These are phyloP conservation scores for Apium graveolens DNA, from an alignment of 129 eudicot genomes.

Conservation along the genomic window DNA sequence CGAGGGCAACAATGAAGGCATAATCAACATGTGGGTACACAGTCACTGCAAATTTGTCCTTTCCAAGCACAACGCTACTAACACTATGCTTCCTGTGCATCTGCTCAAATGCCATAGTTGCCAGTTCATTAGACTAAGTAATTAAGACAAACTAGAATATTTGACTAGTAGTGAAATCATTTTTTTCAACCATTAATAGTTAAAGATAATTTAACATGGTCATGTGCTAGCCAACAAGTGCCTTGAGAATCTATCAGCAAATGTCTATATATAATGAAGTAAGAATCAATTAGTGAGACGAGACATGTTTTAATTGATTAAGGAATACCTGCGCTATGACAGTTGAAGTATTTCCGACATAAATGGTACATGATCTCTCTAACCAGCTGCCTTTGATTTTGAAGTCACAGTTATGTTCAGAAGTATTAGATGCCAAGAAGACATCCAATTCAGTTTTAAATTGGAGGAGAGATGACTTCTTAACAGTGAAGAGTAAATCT, in stretches of 20 bases:
- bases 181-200: too few species aligned
- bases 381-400: conserved; percentile 11
- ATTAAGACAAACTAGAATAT: not conserved
- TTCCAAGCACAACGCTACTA: conserved; percentile 34
- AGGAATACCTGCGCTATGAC: not conserved
- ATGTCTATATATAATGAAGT: not conserved
- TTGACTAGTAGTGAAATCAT: not conserved
- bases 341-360: conserved; percentile 2
- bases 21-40: conserved; percentile 41
- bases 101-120: not conserved
- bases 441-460: conserved; percentile 6
- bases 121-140: not conserved
- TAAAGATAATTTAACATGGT: not conserved
- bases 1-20: conserved; percentile 40
- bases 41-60: conserved; percentile 33
- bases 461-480: not conserved
- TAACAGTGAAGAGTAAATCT: conserved; percentile 3
- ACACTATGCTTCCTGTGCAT: conserved; percentile 35
- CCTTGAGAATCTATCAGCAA: not conserved
- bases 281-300: not conserved
- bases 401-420: not conserved
- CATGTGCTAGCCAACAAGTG: not conserved
- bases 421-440: not conserved
- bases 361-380: conserved; percentile 2
- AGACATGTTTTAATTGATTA: not conserved